A percentile compares a stretch with the other conserved stretches of the same genome.
Evolutionary conservation across 441 rosid species (phyloP).

Genomic region (Gossypium schwendimanii): DNA sequence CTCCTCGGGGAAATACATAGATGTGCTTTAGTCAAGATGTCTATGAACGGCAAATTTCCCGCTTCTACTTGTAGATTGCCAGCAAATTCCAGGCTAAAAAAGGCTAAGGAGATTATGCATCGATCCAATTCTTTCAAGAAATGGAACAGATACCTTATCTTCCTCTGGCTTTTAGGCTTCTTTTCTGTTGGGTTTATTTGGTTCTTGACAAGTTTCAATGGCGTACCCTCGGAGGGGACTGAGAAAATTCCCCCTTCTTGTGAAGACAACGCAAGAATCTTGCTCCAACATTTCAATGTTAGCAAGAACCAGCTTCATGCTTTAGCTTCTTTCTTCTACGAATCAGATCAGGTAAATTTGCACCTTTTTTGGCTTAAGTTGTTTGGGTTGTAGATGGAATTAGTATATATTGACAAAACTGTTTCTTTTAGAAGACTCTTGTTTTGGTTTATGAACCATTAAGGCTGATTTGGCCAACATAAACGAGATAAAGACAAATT

Average conservation of each 20-base stretch:
- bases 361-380: background rate
- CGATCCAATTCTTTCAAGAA: constrained; percentile 29
- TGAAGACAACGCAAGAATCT: constrained; percentile 34
- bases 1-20: constrained; percentile 28
- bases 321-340: constrained; percentile 50
- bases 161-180: constrained; percentile 39
- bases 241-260: constrained; percentile 22
- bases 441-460: constrained; percentile 7
- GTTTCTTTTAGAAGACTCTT: constrained; percentile 2
- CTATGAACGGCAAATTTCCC: constrained; percentile 45
- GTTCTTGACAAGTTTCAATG: constrained; percentile 30
- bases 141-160: constrained; percentile 41
- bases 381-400: constrained; percentile 4
- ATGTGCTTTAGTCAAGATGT: constrained; percentile 47
- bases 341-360: constrained; percentile 62
- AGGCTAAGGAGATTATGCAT: constrained; percentile 36
- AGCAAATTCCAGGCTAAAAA: constrained; percentile 38
- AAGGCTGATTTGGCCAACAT: constrained; percentile 13
- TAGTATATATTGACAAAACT: constrained; percentile 1
- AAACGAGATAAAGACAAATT: constrained; percentile 8
- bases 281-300: constrained; percentile 37
- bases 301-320: constrained; percentile 43
- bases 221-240: constrained; percentile 17
- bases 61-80: constrained; percentile 39
- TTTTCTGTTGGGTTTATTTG: constrained; percentile 30